Conservation (phyloP, 2,329 filamentous ascomycete species). For the Ceratocystis lukuohia region DNA sequence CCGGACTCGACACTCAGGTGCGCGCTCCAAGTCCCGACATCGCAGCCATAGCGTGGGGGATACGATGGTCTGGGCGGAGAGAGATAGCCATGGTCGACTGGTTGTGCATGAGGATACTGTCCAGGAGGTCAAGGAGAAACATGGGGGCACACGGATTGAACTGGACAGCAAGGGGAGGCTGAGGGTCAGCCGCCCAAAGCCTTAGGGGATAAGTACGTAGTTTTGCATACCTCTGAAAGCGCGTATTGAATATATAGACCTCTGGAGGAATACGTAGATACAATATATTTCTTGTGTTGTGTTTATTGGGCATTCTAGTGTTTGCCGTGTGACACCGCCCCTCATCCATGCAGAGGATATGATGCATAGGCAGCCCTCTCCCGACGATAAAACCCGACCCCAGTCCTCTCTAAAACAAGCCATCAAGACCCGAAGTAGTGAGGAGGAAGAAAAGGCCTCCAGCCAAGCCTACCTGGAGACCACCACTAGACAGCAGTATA, state of each 20-base stretch:
- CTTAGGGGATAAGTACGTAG: neutral
- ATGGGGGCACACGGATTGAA: constrained; percentile 55
- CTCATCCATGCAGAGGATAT: too few species aligned
- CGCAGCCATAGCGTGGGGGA: constrained; percentile 2
- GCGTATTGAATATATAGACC: too few species aligned
- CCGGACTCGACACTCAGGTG: neutral
- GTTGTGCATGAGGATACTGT: constrained; percentile 50
- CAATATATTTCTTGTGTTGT: too few species aligned
- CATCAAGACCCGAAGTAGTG: constrained; percentile 20
- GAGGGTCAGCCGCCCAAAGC: constrained; percentile 64
- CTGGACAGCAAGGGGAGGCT: constrained; percentile 95
- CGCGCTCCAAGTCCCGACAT: neutral
- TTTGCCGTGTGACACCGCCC: too few species aligned
- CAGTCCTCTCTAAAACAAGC: constrained; percentile 18
- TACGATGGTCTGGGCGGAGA: constrained; percentile 4
- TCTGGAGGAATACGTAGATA: too few species aligned
- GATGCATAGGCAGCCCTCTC: neutral
- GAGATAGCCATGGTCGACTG: constrained; percentile 40
- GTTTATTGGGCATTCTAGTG: too few species aligned
- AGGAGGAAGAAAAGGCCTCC: constrained; percentile 19
- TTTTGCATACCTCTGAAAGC: neutral
- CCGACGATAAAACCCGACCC: neutral
- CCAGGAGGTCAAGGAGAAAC: constrained; percentile 41
- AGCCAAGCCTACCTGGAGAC: neutral
- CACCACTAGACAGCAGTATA: neutral